Conservation (phyloP, 129 eudicot genomes). For the Centella asiatica region DNA sequence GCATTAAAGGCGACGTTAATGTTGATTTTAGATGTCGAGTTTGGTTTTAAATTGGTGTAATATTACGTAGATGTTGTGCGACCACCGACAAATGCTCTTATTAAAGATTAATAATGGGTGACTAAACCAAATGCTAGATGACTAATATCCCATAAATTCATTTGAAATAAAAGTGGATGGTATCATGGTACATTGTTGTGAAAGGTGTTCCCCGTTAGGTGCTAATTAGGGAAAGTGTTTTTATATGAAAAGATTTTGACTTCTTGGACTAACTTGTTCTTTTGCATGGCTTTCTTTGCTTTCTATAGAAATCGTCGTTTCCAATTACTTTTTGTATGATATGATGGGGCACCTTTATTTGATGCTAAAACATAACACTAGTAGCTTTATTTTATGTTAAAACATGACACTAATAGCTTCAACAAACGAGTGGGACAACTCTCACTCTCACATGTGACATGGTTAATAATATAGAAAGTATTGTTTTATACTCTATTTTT, state of each 20-base stretch:
- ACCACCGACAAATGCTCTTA: too few relatives aligned
- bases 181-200: not conserved
- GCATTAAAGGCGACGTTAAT: too few relatives aligned
- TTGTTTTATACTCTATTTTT: too few relatives aligned
- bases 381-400: too few relatives aligned
- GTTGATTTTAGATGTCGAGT: too few relatives aligned
- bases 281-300: slow-evolving; percentile 1
- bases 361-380: not conserved
- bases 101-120: too few relatives aligned
- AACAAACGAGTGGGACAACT: slow-evolving; percentile 3
- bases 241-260: not conserved
- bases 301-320: slow-evolving; percentile 3
- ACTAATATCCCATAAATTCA: not conserved
- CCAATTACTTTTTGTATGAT: not conserved
- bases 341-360: not conserved
- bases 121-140: too few relatives aligned
- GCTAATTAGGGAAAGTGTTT: not conserved
- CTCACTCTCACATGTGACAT: not conserved
- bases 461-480: not conserved
- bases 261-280: not conserved
- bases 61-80: too few relatives aligned
- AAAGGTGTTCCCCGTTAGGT: not conserved
- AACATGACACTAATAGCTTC: too few relatives aligned
- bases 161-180: too few relatives aligned
- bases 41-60: too few relatives aligned